Conservation (phyloP, 2,329 filamentous ascomycete genomes). For the Dactylonectria macrodidyma region DNA sequence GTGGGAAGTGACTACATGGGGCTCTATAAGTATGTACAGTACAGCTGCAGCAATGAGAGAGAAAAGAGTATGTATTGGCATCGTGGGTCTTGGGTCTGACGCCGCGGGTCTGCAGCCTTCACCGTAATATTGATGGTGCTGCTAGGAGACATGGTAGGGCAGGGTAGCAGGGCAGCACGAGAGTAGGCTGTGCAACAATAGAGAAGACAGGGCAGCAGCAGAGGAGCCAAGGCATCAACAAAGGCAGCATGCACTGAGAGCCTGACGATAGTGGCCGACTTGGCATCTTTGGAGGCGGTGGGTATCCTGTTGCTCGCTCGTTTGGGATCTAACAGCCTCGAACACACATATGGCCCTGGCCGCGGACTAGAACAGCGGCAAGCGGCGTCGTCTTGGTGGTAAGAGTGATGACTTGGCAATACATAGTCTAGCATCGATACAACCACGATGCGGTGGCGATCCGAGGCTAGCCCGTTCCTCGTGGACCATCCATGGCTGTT, state of each 20-base stretch:
- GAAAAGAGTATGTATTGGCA: background rate
- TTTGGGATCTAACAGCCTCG: conserved; percentile 6
- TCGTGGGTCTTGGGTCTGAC: background rate
- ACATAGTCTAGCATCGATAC: background rate
- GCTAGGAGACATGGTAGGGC: background rate
- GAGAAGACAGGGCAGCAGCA: background rate
- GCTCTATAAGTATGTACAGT: background rate
- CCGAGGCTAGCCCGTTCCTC: background rate
- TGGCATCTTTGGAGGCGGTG: conserved; percentile 9
- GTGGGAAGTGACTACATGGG: conserved; percentile 5
- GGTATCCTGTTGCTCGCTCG: conserved; percentile 14
- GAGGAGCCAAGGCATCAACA: no score
- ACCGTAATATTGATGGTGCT: conserved; percentile 15
- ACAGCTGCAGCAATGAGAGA: background rate
- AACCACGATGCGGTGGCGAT: conserved; percentile 1
- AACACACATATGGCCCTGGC: background rate
- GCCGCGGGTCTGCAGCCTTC: conserved; percentile 15
- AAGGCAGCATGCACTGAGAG: background rate
- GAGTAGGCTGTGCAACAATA: no score
- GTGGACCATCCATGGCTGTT: background rate
- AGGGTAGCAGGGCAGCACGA: background rate
- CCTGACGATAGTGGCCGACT: background rate
- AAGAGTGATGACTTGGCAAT: conserved; percentile 22
- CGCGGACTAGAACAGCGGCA: conserved; percentile 11
- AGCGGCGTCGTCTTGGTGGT: conserved; percentile 1